Evolutionary conservation across 306 rosid genomes (phyloP), one percentile per base, ranked within the genome.

Genomic region (Macrotyloma uniflorum): DNA sequence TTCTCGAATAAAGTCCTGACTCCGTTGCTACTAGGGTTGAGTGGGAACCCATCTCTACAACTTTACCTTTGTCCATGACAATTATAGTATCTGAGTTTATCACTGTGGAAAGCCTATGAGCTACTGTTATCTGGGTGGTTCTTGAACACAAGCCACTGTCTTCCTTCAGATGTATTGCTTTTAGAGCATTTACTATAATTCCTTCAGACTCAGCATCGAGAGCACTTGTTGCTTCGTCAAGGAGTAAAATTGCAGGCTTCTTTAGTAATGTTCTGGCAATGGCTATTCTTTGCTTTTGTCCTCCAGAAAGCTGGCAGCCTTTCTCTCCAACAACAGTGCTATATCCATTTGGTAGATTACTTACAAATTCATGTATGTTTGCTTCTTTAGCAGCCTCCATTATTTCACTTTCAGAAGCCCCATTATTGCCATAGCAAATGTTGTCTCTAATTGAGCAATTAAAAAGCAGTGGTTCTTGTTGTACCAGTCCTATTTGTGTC

Each of bases 171-270:
- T 79, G 84, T 67, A 87, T 85, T 26, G 92, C 80, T 70, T 79
- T 89, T 82, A 93, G 79, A 74, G 98, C 91, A 10, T 67, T 88
- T 61, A 91, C 86, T 15, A 91, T 80, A 62, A 75, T 81, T 88
- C 85, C 85, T 84, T 93, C 98, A 16, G 97, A 91, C 70, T 93
- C 95, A 6, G 92, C 90, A 90, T 93, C 97, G 19, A 93, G 92
- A 45, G 97, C 95, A 87, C 98, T 93, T 33, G 98, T 93, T 87
- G 98, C 97, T 90, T 93, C 97, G 47, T 93, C 98, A 4, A 93
- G 88, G 19, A 91, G 93, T 80, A 91, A 78, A 58, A 91, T 88
- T 79, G 91, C 76, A 42, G 97, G 98, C 81, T 79, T 89, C 87
- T 93, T 91, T 59, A 90, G 64, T 74, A 93, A 75, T 51, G 98